phyloP scores from a whole-genome alignment of 1,284 basidiomycete genomes.

The Ganoderma boninense region DNA sequence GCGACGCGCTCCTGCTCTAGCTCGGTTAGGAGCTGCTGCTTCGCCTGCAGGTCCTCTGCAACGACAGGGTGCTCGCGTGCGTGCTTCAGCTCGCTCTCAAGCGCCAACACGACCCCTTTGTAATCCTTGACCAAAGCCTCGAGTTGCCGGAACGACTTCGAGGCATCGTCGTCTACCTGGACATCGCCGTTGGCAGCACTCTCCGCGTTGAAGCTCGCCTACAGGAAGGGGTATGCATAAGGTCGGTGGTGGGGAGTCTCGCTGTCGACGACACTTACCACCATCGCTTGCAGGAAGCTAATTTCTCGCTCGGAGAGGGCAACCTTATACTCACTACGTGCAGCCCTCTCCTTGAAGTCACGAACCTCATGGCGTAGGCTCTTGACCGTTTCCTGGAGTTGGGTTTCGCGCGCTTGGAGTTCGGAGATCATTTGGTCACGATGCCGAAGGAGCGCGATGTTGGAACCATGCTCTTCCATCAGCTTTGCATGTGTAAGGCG shows the following conservation, averaged over 20 bases:
- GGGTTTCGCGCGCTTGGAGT: constrained; percentile 45
- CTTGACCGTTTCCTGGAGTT: constrained; percentile 45
- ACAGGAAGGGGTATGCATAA: not conserved
- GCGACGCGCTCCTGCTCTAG: constrained; percentile 51
- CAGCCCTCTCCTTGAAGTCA: constrained; percentile 51
- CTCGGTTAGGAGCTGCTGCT: constrained; percentile 51
- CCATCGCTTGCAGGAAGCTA: constrained; percentile 66
- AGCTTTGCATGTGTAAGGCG: constrained; percentile 67
- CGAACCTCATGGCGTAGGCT: constrained; percentile 48
- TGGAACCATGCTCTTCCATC: constrained; percentile 70
- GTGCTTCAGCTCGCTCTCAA: constrained; percentile 54
- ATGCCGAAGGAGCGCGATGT: constrained; percentile 54
- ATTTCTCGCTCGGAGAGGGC: constrained; percentile 65
- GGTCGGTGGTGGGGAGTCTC: not conserved
- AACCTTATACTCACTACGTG: constrained; percentile 54
- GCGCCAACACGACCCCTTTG: constrained; percentile 53
- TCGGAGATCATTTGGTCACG: constrained; percentile 60
- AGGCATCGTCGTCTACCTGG: constrained; percentile 46
- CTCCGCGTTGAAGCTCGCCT: constrained; percentile 71
- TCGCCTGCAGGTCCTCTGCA: constrained; percentile 38
- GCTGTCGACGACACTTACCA: constrained; percentile 52
- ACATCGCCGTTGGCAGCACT: constrained; percentile 45
- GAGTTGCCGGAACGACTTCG: constrained; percentile 61
- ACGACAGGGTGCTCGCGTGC: constrained; percentile 45
- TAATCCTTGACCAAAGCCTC: constrained; percentile 65